These are phyloP conservation scores for Aspergillus proliferans DNA, from an alignment of 2,329 filamentous ascomycete genomes.

Conservation along the genomic window DNA sequence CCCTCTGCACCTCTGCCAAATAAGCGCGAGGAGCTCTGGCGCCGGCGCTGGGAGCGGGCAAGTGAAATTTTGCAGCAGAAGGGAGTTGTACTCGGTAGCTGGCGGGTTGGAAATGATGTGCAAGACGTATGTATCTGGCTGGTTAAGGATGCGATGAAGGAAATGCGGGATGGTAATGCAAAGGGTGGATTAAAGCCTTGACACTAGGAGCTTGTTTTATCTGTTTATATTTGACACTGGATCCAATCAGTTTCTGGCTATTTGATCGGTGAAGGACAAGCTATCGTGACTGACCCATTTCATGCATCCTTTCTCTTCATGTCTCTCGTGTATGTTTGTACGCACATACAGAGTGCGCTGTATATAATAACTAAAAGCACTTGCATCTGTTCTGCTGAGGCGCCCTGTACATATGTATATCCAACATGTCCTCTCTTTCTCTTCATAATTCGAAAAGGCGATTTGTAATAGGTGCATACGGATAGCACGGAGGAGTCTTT, in stretches of 20 bases:
- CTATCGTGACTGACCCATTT: too few relatives aligned
- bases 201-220: too few relatives aligned
- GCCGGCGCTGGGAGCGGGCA: conserved; percentile 42
- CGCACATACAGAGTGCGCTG: neutral
- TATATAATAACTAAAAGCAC: too few relatives aligned
- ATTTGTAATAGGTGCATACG: neutral
- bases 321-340: too few relatives aligned
- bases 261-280: too few relatives aligned
- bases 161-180: conserved; percentile 6
- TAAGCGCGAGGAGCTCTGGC: conserved; percentile 46
- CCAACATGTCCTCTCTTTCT: neutral
- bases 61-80: conserved; percentile 36
- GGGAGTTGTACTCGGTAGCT: conserved; percentile 40
- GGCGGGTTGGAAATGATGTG: conserved; percentile 42
- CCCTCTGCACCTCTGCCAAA: conserved; percentile 32
- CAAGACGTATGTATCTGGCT: conserved; percentile 40
- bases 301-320: too few relatives aligned
- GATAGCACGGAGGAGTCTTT: neutral
- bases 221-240: too few relatives aligned
- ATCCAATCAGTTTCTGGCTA: too few relatives aligned
- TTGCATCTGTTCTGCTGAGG: too few relatives aligned
- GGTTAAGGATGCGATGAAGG: conserved; percentile 34
- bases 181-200: neutral
- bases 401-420: neutral
- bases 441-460: neutral